phyloP scores from a whole-genome alignment of 768 basidiomycete genomes.

The Tylopilus felleus region DNA sequence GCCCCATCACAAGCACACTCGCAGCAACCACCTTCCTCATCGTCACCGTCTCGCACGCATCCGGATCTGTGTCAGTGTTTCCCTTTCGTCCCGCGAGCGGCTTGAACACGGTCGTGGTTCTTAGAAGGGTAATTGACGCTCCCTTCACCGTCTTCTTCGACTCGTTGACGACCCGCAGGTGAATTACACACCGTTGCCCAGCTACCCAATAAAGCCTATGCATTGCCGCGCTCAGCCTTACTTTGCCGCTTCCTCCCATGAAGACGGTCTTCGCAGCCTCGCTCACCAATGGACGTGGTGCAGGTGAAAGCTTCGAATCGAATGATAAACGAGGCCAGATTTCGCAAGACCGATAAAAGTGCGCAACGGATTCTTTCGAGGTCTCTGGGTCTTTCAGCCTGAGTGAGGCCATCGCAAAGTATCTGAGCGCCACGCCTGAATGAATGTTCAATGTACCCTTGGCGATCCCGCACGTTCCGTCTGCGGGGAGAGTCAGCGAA shows the following conservation, averaged over 20 bases:
- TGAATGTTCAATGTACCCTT: conserved; percentile 57
- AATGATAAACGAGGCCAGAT: conserved; percentile 77
- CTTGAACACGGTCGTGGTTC: conserved; percentile 65
- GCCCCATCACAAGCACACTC: conserved; percentile 61
- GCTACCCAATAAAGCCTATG: conserved; percentile 78
- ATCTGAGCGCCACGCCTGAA: conserved; percentile 64
- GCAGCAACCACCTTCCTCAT: conserved; percentile 63
- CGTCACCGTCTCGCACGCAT: conserved; percentile 62
- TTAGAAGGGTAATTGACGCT: conserved; percentile 59
- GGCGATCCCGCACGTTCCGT: conserved; percentile 47
- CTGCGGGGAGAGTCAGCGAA: conserved; percentile 59
- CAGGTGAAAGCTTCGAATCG: conserved; percentile 54
- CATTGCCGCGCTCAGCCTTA: conserved; percentile 62
- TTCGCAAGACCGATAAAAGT: conserved; percentile 83
- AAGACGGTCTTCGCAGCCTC: conserved; percentile 53
- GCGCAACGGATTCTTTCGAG: conserved; percentile 69
- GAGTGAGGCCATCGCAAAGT: conserved; percentile 78
- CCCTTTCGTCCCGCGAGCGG: conserved; percentile 37
- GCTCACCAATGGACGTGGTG: conserved; percentile 56
- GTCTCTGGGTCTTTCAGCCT: conserved; percentile 68
- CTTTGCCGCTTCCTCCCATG: conserved; percentile 61
- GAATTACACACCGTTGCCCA: conserved; percentile 72
- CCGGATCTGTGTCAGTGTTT: conserved; percentile 39
- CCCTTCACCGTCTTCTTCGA: conserved; percentile 66
- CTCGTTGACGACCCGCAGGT: conserved; percentile 62